phyloP scores from a whole-genome alignment of 352 stramenopile species.

The Phytophthora melonis region DNA sequence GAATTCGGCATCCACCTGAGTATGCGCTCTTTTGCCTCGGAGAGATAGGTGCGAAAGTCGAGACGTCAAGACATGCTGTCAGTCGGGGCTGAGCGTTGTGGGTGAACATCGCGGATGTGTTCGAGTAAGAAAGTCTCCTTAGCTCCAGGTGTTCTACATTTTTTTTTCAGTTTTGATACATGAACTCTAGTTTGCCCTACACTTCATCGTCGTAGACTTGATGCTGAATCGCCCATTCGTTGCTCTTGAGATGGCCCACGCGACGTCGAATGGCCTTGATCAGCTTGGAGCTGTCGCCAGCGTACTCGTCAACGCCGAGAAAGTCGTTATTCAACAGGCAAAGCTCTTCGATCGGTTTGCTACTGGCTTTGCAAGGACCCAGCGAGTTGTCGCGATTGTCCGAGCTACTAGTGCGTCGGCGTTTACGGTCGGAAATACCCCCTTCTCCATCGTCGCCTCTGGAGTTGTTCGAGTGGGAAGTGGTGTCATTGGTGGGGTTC shows the following conservation, averaged over 20 bases:
- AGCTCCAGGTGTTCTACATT: not conserved
- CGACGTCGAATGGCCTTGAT: conserved; percentile 41
- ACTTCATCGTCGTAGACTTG: conserved; percentile 90
- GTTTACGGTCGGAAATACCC: conserved; percentile 32
- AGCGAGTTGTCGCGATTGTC: conserved; percentile 7
- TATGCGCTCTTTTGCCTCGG: conserved; percentile 11
- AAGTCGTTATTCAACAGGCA: conserved; percentile 83
- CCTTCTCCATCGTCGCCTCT: conserved; percentile 4
- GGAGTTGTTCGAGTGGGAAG: conserved; percentile 1
- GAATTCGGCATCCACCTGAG: conserved; percentile 22
- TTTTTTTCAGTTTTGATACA: conserved; percentile 13
- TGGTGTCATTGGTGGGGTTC: conserved; percentile 1
- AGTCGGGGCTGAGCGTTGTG: conserved; percentile 3
- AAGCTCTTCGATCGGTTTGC: conserved; percentile 54
- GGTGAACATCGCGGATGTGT: not conserved
- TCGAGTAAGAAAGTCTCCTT: not conserved
- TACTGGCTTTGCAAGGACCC: conserved; percentile 1
- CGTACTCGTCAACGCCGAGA: conserved; percentile 22
- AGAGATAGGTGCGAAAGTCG: conserved; percentile 10
- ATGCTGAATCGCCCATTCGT: conserved; percentile 66
- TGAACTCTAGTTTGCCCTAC: conserved; percentile 39
- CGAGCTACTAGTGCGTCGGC: conserved; percentile 34
- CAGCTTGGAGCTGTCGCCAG: conserved; percentile 31
- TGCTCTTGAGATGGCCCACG: conserved; percentile 64
- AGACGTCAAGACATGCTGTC: not conserved